A percentile compares a stretch with the other conserved stretches of the same genome.
phyloP scores from a whole-genome alignment of 257 asterid species.

The Avicennia marina region DNA sequence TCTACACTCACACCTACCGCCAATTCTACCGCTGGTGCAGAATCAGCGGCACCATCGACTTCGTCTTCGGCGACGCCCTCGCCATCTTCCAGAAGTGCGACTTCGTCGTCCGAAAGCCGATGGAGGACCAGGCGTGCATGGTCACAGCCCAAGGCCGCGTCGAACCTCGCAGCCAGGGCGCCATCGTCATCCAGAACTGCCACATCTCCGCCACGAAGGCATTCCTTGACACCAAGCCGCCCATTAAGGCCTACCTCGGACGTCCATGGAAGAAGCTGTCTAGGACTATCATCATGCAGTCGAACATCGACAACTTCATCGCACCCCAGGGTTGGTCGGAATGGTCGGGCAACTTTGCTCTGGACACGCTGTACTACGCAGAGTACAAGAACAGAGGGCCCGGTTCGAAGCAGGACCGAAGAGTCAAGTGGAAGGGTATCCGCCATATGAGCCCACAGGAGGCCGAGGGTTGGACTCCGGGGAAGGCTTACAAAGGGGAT shows the following conservation, averaged over 20 bases:
- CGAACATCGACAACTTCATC: conserved; percentile 24
- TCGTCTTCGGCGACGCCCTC: conserved; percentile 50
- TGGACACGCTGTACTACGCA: conserved; percentile 26
- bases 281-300: conserved; percentile 36
- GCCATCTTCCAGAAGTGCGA: conserved; percentile 53
- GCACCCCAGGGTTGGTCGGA: conserved; percentile 38
- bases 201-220: conserved; percentile 28
- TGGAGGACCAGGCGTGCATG: conserved; percentile 31
- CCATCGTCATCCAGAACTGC: conserved; percentile 35
- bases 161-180: conserved; percentile 24
- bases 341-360: conserved; percentile 28
- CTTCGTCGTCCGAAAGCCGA: conserved; percentile 45
- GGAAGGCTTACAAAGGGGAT: background rate
- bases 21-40: conserved; percentile 50
- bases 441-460: conserved; percentile 14
- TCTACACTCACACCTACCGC: conserved; percentile 41
- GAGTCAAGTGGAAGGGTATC: conserved; percentile 43
- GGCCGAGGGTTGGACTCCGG: conserved; percentile 20
- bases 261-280: conserved; percentile 54
- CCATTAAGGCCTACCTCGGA: conserved; percentile 28
- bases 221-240: background rate
- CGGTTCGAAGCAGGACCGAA: conserved; percentile 22
- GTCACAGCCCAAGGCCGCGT: conserved; percentile 59
- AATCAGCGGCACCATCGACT: conserved; percentile 59
- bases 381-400: conserved; percentile 46